Conservation (phyloP, 345 rosid species). For the Ceriops tagal region DNA sequence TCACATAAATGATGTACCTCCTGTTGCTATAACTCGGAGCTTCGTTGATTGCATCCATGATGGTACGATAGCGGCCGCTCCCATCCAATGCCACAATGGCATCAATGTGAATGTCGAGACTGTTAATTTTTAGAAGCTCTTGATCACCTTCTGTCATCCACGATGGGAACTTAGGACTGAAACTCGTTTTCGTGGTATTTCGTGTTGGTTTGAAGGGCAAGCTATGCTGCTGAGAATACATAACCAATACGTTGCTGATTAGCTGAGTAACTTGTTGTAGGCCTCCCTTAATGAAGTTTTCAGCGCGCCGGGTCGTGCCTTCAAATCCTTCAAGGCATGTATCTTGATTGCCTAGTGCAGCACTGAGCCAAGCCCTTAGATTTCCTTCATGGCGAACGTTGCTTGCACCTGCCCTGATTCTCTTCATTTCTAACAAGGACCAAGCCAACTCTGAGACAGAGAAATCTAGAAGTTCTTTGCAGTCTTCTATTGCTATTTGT, state of each 20-base stretch:
- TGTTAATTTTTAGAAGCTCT: conserved; percentile 11
- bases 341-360: conserved; percentile 32
- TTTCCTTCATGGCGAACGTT: conserved; percentile 50
- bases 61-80: conserved; percentile 25
- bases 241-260: conserved; percentile 22
- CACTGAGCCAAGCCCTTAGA: conserved; percentile 40
- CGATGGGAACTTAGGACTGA: conserved; percentile 33
- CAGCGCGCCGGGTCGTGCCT: conserved; percentile 65
- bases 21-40: conserved; percentile 23
- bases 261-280: conserved; percentile 65
- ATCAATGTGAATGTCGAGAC: conserved; percentile 18
- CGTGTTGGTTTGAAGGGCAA: conserved; percentile 58
- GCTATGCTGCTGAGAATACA: conserved; percentile 47
- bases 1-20: conserved; percentile 27
- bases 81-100: conserved; percentile 29
- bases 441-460: conserved; percentile 91
- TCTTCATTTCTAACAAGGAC: conserved; percentile 76
- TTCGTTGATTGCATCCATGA: conserved; percentile 22
- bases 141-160: conserved; percentile 71
- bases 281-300: conserved; percentile 46
- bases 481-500: conserved; percentile 77
- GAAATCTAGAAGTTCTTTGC: conserved; percentile 87
- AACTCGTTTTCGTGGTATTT: background rate
- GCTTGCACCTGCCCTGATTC: conserved; percentile 46
- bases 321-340: conserved; percentile 44